These are phyloP conservation scores for Artemisia argyi DNA, from an alignment of 129 eudicot genomes.

Conservation along the genomic window DNA sequence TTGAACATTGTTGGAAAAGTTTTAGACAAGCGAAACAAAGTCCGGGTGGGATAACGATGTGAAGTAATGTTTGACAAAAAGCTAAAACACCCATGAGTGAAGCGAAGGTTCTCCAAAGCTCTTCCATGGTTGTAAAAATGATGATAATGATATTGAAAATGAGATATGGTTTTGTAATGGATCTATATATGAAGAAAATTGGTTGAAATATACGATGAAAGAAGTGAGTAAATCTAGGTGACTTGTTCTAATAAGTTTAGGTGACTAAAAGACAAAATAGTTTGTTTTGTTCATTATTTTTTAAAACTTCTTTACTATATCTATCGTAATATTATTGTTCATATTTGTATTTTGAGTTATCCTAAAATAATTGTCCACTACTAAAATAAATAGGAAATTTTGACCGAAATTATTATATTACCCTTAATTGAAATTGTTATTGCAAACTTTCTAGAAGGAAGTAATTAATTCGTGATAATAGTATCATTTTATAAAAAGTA, in stretches of 20 bases:
- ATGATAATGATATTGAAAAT: background rate
- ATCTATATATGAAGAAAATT: background rate
- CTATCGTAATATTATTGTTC: no score
- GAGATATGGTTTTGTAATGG: conserved; percentile 10
- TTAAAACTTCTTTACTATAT: no score
- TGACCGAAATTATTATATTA: no score
- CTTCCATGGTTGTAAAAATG: conserved; percentile 53
- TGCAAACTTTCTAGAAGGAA: no score
- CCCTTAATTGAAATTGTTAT: no score
- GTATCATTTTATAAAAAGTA: no score
- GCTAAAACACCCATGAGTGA: conserved; percentile 94
- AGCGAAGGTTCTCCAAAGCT: conserved; percentile 88
- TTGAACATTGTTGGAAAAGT: conserved; percentile 59
- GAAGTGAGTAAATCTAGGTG: background rate
- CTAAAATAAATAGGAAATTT: no score
- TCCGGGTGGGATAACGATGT: conserved; percentile 71
- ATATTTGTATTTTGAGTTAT: no score
- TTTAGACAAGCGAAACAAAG: conserved; percentile 67
- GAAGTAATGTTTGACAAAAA: conserved; percentile 72
- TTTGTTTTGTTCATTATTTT: background rate
- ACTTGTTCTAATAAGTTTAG: conserved; percentile 18
- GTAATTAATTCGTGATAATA: no score
- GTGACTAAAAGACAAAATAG: conserved; percentile 23
- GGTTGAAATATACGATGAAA: background rate
- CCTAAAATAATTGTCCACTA: no score